Base-by-base conservation (phyloP, 768 basidiomycete species). In the Lactarius pseudohatsudake region DNA sequence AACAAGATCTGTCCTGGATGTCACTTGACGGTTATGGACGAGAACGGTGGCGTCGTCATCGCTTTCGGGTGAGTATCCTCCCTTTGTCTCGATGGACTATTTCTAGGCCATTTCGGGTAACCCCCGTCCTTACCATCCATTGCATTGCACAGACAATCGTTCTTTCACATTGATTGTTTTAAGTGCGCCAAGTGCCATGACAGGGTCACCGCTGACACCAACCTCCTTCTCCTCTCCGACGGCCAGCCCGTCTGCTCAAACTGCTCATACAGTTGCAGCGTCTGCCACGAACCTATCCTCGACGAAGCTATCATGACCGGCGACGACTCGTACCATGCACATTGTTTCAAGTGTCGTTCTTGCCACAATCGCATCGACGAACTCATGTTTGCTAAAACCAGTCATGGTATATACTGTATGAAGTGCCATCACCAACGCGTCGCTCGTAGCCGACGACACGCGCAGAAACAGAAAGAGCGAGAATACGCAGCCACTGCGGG, bases 231-330 rank as follows among this genome's bases (percentile, higher is more conserved):
- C 13, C 86, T 99, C 59, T 96, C 95, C 38, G 96, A 99, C 77
- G 97, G 97, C 28, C 93, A 91, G n/a, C 97, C 97, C 45, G 95
- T 99, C 59, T 96, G 92, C 74, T 87, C 91, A 53, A 88, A 91
- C 72, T 96, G 94, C 80, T 94, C 94, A 4, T 96, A 96, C 80
- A 89, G 89, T 72, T 99, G 97, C 82, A 96, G 90, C 74, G 90
- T 98, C 64, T 99, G 97, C 79, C 88, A 88, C 56, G 86, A 87
- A 64, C 92, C 95, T 55, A 99, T 99, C 70, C 89, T 96, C 64
- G 96, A 99, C 79, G 97, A 99, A 75, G 97, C 97, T 11, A 98
- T 98, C 76, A 98, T 99, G 93, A 96, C 97, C 8, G 97, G 94
- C 67, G 95, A 99, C 77, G 97, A 98, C 75, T 94, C 94, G 0